phyloP scores from a whole-genome alignment of 306 rosid species.

The Quercus rubra region DNA sequence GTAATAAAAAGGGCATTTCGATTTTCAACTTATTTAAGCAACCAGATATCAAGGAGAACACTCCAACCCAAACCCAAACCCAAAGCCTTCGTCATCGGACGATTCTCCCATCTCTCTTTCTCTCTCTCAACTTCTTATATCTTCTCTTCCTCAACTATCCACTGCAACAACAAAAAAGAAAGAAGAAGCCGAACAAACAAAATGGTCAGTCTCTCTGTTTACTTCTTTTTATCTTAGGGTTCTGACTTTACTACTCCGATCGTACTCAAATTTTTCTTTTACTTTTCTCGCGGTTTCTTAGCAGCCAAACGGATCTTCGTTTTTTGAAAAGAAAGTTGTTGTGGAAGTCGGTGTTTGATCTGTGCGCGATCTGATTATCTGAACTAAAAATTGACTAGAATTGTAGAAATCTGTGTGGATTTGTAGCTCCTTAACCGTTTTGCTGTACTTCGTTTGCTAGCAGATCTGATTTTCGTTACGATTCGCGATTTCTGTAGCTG shows the following conservation, averaged over 20 bases:
- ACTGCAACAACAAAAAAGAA: not conserved
- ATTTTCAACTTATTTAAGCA: not conserved
- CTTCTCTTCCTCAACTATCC: not conserved
- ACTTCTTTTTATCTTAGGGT: not conserved
- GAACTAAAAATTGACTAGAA: not conserved
- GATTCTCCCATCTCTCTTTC: not conserved
- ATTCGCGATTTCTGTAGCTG: not conserved
- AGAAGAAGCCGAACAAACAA: not conserved
- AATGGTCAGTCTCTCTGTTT: constrained; percentile 21
- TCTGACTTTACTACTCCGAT: not conserved
- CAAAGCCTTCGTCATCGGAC: constrained; percentile 18
- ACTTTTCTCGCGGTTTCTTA: not conserved
- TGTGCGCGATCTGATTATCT: not conserved
- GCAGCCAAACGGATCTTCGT: not conserved
- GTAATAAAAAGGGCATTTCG: not conserved
- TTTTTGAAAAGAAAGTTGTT: not conserved
- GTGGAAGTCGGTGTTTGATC: not conserved
- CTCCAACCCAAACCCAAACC: too few species aligned
- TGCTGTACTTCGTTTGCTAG: not conserved
- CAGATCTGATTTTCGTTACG: constrained; percentile 6
- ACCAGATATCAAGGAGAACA: too few species aligned
- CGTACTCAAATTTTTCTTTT: not conserved
- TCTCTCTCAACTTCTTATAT: not conserved
- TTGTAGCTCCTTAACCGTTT: not conserved
- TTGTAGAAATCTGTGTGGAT: not conserved